Percentiles rank a stretch among this genome's conserved stretches.
phyloP scores from a whole-genome alignment of 495 filamentous ascomycete species.

The Lindgomyces ingoldianus region DNA sequence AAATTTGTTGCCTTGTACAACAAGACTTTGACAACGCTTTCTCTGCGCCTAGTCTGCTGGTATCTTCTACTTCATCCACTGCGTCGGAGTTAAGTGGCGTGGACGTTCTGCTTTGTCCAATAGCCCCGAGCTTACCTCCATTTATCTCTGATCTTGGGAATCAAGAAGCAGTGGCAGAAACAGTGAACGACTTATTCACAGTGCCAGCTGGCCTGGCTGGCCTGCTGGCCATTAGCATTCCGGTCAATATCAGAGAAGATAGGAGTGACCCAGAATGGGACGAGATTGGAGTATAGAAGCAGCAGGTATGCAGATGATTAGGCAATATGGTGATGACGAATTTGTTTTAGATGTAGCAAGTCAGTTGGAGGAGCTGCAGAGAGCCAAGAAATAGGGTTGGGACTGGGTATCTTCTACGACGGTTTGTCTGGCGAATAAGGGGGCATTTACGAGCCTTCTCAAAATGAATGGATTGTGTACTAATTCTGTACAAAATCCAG shows the following conservation, averaged over 20 bases:
- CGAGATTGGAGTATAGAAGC: constrained; percentile 40
- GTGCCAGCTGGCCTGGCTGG: constrained; percentile 93
- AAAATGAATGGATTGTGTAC: no score
- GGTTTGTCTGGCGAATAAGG: no score
- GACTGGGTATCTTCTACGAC: no score
- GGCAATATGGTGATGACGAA: constrained; percentile 87
- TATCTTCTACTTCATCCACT: constrained; percentile 40
- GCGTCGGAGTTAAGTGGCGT: constrained; percentile 57
- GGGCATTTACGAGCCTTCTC: no score
- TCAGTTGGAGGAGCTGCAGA: constrained; percentile 42
- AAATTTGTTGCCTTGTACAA: constrained; percentile 78
- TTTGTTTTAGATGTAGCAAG: constrained; percentile 59
- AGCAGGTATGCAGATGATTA: constrained; percentile 82
- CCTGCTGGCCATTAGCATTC: constrained; percentile 84
- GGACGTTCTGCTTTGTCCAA: constrained; percentile 87
- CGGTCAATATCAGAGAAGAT: constrained; percentile 49
- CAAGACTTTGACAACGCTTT: constrained; percentile 84
- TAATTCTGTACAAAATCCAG: no score
- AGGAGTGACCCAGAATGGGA: constrained; percentile 29
- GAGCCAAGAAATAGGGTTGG: no score
- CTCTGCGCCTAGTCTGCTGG: constrained; percentile 63
- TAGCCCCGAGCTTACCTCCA: constrained; percentile 77
- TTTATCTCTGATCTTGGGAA: constrained; percentile 51
- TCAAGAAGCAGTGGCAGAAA: constrained; percentile 58
- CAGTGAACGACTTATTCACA: constrained; percentile 92